A percentile compares a stretch with the other conserved stretches of the same genome.
phyloP scores from a whole-genome alignment of 1,284 basidiomycete species.

The Melampsora larici-populina region DNA sequence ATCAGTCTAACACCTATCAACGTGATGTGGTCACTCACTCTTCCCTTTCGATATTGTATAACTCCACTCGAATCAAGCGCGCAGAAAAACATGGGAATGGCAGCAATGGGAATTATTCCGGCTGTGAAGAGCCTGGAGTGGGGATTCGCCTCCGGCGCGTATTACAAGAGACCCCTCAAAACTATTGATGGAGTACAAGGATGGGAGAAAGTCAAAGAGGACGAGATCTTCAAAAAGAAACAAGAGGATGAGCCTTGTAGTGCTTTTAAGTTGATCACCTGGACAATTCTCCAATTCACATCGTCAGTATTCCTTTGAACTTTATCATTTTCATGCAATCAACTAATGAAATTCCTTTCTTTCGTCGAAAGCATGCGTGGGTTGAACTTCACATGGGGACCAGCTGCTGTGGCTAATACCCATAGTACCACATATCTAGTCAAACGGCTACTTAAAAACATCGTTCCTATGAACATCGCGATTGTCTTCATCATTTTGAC shows the following conservation, averaged over 20 bases:
- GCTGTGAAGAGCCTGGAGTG: neutral
- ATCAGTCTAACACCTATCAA: constrained; percentile 5
- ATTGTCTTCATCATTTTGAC: neutral
- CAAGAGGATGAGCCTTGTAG: neutral
- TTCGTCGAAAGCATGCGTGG: constrained; percentile 1
- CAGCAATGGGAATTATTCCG: neutral
- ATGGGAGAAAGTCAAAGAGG: neutral
- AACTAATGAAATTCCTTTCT: neutral
- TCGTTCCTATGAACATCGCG: neutral
- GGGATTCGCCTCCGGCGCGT: no score
- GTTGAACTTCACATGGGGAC: neutral
- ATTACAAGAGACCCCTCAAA: neutral
- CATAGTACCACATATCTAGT: neutral
- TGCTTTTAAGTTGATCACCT: neutral
- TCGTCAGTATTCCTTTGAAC: neutral
- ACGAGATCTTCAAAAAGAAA: neutral
- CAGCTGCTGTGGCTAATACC: neutral
- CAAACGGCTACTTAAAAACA: neutral
- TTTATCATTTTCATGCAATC: neutral
- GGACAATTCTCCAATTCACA: neutral
- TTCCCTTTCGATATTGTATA: neutral
- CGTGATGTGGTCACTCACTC: neutral
- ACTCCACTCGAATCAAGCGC: neutral
- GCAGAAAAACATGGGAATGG: neutral
- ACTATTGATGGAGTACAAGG: neutral